These are phyloP conservation scores for Crucihimalaya himalaica DNA, from an alignment of 345 rosid genomes.

Conservation along the genomic window DNA sequence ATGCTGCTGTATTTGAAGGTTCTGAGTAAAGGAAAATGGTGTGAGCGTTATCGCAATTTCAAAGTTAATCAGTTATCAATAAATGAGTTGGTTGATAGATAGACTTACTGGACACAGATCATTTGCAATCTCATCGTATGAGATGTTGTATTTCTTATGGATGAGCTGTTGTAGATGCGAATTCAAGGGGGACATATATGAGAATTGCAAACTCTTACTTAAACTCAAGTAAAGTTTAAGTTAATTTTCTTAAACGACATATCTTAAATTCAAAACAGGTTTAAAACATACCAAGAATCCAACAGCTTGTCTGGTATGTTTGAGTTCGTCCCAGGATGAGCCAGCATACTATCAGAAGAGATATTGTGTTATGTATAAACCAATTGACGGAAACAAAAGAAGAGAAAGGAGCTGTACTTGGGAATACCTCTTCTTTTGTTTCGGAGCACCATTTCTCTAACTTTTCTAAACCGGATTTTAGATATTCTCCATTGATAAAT, in stretches of 20 bases:
- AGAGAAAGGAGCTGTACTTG: background rate
- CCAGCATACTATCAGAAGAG: slow-evolving; percentile 63
- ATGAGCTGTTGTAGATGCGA: slow-evolving; percentile 49
- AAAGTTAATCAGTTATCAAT: slow-evolving; percentile 17
- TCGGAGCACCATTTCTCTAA: slow-evolving; percentile 90
- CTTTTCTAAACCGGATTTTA: slow-evolving; percentile 89
- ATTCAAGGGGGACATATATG: slow-evolving; percentile 4
- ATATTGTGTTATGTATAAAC: slow-evolving; percentile 4
- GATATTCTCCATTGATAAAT: slow-evolving; percentile 96
- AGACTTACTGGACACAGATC: slow-evolving; percentile 85
- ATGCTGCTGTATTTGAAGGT: slow-evolving; percentile 86
- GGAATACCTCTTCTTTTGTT: slow-evolving; percentile 79
- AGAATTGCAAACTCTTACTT: slow-evolving; percentile 15
- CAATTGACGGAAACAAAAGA: slow-evolving; percentile 4
- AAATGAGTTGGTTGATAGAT: slow-evolving; percentile 12
- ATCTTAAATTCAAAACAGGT: background rate
- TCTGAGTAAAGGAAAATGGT: slow-evolving; percentile 43
- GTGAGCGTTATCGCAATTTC: background rate
- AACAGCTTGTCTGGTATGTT: slow-evolving; percentile 93
- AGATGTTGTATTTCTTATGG: slow-evolving; percentile 36
- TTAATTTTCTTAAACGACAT: background rate
- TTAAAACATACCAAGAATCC: slow-evolving; percentile 81
- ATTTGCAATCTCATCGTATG: slow-evolving; percentile 50
- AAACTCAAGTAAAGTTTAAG: background rate
- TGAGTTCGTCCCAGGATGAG: slow-evolving; percentile 88